These are phyloP conservation scores for Raffaelea deltoideospora DNA, from an alignment of 2,329 filamentous ascomycete genomes.

Conservation along the genomic window DNA sequence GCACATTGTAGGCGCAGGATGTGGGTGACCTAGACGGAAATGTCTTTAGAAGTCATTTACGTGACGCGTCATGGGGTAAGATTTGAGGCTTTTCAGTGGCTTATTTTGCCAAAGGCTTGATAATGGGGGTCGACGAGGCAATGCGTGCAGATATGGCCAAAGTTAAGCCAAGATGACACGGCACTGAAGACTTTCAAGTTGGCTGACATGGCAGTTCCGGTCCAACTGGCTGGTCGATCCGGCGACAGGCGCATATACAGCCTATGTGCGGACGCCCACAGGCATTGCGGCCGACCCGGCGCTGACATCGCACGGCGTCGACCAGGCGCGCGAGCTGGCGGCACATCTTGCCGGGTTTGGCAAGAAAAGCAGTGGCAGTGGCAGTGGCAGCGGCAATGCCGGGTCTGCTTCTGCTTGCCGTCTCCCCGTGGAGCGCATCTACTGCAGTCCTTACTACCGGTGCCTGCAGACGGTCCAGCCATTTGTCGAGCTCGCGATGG, in stretches of 20 bases:
- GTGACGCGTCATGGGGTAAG: slow-evolving; percentile 61
- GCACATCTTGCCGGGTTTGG: slow-evolving; percentile 33
- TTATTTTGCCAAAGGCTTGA: not conserved
- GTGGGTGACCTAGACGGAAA: too few relatives aligned
- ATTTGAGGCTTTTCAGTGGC: not conserved
- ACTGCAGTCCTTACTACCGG: slow-evolving; percentile 75
- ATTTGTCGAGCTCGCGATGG: slow-evolving; percentile 27
- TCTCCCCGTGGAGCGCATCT: slow-evolving; percentile 60
- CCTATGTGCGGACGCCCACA: slow-evolving; percentile 64
- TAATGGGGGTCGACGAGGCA: not conserved
- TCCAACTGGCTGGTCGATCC: slow-evolving; percentile 80
- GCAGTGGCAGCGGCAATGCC: not conserved
- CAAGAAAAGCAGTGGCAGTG: not conserved
- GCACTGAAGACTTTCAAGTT: not conserved
- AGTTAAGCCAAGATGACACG: not conserved
- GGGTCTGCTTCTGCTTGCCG: too few relatives aligned
- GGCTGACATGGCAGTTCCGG: slow-evolving; percentile 49
- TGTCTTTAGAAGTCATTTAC: slow-evolving; percentile 59
- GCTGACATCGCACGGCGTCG: slow-evolving; percentile 72
- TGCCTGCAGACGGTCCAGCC: slow-evolving; percentile 75
- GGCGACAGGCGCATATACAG: slow-evolving; percentile 61
- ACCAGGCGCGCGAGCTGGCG: slow-evolving; percentile 67
- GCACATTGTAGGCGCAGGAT: too few relatives aligned
- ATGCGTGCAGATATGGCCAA: too few relatives aligned
- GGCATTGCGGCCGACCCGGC: slow-evolving; percentile 78